Evolutionary conservation across 1,139 yeast species (phyloP), one percentile per base, ranked within the genome.

Genomic region (Geotrichum candidum): DNA sequence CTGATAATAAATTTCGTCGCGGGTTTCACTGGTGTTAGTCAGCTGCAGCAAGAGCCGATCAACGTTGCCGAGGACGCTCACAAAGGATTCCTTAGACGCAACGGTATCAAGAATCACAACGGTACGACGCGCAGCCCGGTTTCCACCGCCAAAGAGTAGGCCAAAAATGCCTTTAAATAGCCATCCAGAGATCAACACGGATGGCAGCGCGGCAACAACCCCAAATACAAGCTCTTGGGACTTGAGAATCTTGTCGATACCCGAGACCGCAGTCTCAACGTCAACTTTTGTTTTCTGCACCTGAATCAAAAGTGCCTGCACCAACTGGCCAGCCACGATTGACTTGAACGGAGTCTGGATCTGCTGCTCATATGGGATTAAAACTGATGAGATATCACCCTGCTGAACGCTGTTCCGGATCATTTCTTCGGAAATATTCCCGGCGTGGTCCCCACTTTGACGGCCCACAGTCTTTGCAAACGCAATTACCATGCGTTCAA

Each of bases 221-320:
- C 96, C 97, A 76, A 94, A 90, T 29, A 94, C 95, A 59, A 94
- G 81, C 72, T 94, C 96, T 76, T 94, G 99, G 54, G 95, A 87
- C 73, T 90, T 88, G 61, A 94, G 80, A 67, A 94, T 78, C 72
- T 89, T 87, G 74, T 94, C 98, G 65, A 94, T 92, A 9, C 98
- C 98, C 68, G 82, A 85, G 65, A 94, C 83, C 0, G 97, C 98
- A 9, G 91, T 79, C 45, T 90, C 94, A 2, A 96, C 96, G 72
- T 94, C 99, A 15, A 94, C 97, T 75, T 94, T 94, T 15, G 96
- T 88, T 75, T 94, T 94, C 73, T 94, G 99, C 10, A 94, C 79
- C 74, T 94, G 98, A 64, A 94, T 92, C 68, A 94, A 76, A 56
- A 94, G 75, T 13, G 94, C 85, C 58, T 96, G 81, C 9, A 91